These are phyloP conservation scores for Rhodamnia rubescens DNA, from an alignment of 345 rosid species.

Conservation along the genomic window DNA sequence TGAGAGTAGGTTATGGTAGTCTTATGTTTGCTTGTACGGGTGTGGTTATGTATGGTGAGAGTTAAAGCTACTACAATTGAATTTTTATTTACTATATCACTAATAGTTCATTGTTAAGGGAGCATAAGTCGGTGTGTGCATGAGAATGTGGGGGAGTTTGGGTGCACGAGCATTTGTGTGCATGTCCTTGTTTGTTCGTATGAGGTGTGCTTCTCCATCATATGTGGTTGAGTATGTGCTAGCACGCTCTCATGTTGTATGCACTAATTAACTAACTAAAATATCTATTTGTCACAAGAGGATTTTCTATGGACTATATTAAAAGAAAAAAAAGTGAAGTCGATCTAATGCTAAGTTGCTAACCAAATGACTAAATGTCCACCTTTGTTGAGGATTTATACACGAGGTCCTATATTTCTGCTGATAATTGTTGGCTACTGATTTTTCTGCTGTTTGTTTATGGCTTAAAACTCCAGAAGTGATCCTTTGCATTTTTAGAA, in stretches of 20 bases:
- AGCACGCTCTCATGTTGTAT: background rate
- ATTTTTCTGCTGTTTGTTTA: background rate
- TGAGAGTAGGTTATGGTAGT: background rate
- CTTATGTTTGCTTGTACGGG: background rate
- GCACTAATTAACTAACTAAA: background rate
- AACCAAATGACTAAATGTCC: background rate
- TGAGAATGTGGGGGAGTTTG: background rate
- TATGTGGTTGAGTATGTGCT: background rate
- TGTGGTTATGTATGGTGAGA: background rate
- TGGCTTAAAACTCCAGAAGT: background rate
- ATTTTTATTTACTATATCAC: background rate
- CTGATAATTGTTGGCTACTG: background rate
- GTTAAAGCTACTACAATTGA: background rate
- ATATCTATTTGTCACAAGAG: background rate
- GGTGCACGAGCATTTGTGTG: background rate
- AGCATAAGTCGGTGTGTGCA: background rate
- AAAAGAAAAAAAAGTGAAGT: background rate
- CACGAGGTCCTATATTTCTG: background rate
- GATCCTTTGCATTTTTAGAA: background rate
- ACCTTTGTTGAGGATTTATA: background rate
- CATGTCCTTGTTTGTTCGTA: background rate
- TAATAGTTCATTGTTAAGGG: background rate
- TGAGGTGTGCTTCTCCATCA: background rate
- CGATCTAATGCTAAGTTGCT: background rate
- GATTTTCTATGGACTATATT: background rate